These are phyloP conservation scores for Bruguiera parviflora DNA, from an alignment of 345 rosid species.

Conservation along the genomic window DNA sequence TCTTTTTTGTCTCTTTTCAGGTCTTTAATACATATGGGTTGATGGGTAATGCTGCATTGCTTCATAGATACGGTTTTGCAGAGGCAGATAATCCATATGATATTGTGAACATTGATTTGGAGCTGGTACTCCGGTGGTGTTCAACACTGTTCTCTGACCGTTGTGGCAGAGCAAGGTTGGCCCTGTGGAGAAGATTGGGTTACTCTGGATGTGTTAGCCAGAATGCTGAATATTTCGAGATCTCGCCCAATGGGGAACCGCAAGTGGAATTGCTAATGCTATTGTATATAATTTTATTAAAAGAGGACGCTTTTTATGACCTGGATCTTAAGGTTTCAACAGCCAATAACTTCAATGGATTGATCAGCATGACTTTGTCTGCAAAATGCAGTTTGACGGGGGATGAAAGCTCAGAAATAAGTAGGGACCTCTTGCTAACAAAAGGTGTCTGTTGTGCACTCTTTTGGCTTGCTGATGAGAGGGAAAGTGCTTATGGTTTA, in stretches of 20 bases:
- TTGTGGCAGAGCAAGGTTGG: slow-evolving; percentile 56
- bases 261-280: slow-evolving; percentile 65
- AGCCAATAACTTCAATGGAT: slow-evolving; percentile 21
- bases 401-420: slow-evolving; percentile 35
- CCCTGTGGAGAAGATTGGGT: slow-evolving; percentile 64
- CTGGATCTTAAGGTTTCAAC: slow-evolving; percentile 51
- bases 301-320: slow-evolving; percentile 42
- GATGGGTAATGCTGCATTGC: slow-evolving; percentile 83
- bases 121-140: slow-evolving; percentile 67
- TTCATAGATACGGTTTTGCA: slow-evolving; percentile 89
- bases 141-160: slow-evolving; percentile 55
- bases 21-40: slow-evolving; percentile 82
- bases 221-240: slow-evolving; percentile 72
- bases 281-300: slow-evolving; percentile 52
- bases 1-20: slow-evolving; percentile 26
- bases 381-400: slow-evolving; percentile 29
- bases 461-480: slow-evolving; percentile 51
- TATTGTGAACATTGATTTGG: slow-evolving; percentile 83
- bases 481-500: slow-evolving; percentile 59
- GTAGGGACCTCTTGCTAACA: slow-evolving; percentile 46
- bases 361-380: slow-evolving; percentile 27
- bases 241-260: slow-evolving; percentile 64
- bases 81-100: slow-evolving; percentile 66
- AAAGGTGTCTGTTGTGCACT: slow-evolving; percentile 62
- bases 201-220: slow-evolving; percentile 61